Evolutionary conservation across 768 basidiomycete species (phyloP).

Genomic region (Harrya chromipes): DNA sequence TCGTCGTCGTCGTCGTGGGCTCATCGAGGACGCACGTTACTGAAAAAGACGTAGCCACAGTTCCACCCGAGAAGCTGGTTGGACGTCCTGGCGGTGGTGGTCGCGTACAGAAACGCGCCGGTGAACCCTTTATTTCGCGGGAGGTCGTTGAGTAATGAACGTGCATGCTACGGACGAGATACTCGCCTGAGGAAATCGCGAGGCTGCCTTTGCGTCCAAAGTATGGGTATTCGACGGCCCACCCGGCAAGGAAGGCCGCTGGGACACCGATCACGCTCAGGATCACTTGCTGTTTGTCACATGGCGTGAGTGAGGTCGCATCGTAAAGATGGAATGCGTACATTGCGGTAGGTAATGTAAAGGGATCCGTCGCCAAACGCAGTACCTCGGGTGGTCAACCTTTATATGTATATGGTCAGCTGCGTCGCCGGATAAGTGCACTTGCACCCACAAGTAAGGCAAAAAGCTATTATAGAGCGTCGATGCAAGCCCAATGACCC

Average conservation of each 20-base stretch:
- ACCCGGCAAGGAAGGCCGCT: slow-evolving; percentile 68
- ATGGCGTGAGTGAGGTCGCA: not conserved
- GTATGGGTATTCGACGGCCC: slow-evolving; percentile 61
- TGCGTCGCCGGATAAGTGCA: not conserved
- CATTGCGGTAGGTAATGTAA: slow-evolving; percentile 73
- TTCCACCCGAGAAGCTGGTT: slow-evolving; percentile 75
- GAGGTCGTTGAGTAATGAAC: slow-evolving; percentile 44
- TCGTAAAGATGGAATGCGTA: slow-evolving; percentile 20
- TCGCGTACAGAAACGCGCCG: slow-evolving; percentile 70
- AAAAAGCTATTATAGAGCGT: slow-evolving; percentile 61
- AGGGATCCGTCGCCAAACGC: slow-evolving; percentile 67
- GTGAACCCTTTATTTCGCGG: slow-evolving; percentile 59
- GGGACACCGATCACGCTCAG: slow-evolving; percentile 66
- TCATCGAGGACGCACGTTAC: slow-evolving; percentile 42
- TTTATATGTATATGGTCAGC: slow-evolving; percentile 20
- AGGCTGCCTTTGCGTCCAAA: slow-evolving; percentile 69
- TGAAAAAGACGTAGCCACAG: slow-evolving; percentile 67
- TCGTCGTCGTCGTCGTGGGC: not conserved
- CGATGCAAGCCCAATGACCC: slow-evolving; percentile 70
- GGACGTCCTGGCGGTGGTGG: slow-evolving; percentile 70
- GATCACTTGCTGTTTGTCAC: slow-evolving; percentile 56
- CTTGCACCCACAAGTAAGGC: slow-evolving; percentile 44
- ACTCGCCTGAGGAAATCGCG: slow-evolving; percentile 59
- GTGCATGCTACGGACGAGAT: slow-evolving; percentile 8
- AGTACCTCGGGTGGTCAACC: slow-evolving; percentile 61